Evolutionary conservation across 495 filamentous ascomycete genomes (phyloP).

Genomic region (Penicillium diatomitis): DNA sequence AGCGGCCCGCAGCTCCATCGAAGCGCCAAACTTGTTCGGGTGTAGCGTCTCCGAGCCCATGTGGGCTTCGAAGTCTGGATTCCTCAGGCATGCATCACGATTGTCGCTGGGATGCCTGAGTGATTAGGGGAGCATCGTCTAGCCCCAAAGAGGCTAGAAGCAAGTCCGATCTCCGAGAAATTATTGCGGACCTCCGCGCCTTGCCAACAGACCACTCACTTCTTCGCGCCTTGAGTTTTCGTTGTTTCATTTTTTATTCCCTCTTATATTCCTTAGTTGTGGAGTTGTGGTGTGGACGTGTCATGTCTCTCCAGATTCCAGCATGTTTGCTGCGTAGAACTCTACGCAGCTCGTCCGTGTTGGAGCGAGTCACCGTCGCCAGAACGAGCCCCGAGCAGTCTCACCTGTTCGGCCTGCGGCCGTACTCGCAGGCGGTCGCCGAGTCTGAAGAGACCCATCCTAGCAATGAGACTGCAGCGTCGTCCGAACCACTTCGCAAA

Average conservation of each 20-base stretch:
- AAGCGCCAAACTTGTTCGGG: conserved; percentile 12
- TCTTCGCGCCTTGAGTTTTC: too few species aligned
- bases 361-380: conserved; percentile 4
- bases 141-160: conserved; percentile 6
- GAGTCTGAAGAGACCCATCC: neutral
- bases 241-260: neutral
- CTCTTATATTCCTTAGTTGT: neutral
- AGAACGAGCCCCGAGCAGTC: neutral
- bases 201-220: neutral
- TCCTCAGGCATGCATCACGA: neutral
- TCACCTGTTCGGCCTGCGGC: neutral
- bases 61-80: neutral
- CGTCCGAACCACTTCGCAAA: neutral
- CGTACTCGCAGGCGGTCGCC: neutral
- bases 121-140: conserved; percentile 1
- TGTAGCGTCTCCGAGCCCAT: conserved; percentile 9
- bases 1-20: conserved; percentile 11
- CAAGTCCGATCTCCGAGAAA: conserved; percentile 7
- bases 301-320: conserved; percentile 11
- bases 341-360: conserved; percentile 16
- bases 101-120: conserved; percentile 2
- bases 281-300: neutral
- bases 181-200: conserved; percentile 7
- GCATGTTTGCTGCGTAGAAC: conserved; percentile 16
- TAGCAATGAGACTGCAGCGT: neutral